Percentiles rank a stretch among this genome's conserved stretches.
phyloP scores from a whole-genome alignment of 805 yeast species.

The Wickerhamiella domercqiae region DNA sequence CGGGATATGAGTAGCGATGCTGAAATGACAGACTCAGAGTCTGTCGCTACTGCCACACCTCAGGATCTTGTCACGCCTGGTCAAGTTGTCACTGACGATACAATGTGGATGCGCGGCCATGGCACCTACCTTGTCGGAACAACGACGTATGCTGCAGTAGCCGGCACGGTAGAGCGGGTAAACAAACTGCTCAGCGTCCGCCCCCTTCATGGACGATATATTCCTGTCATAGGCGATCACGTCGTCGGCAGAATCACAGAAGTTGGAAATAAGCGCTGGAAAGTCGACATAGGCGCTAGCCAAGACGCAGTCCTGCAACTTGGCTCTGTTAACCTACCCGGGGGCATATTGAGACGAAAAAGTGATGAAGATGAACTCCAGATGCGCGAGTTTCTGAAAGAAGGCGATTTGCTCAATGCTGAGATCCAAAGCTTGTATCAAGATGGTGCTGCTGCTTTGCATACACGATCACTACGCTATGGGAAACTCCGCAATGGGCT shows the following conservation, averaged over 20 bases:
- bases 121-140: constrained; percentile 66
- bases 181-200: constrained; percentile 73
- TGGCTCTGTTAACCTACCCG: constrained; percentile 93
- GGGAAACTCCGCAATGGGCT: constrained; percentile 91
- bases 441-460: constrained; percentile 87
- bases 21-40: no score
- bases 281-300: constrained; percentile 89
- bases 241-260: constrained; percentile 86
- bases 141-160: constrained; percentile 76
- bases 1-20: no score
- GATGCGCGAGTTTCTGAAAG: constrained; percentile 87
- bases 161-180: constrained; percentile 76
- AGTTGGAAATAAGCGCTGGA: constrained; percentile 90
- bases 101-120: constrained; percentile 97
- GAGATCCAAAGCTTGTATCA: constrained; percentile 83
- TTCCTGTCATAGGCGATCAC: constrained; percentile 95
- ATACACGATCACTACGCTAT: constrained; percentile 86
- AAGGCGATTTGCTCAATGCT: constrained; percentile 89
- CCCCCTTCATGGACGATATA: constrained; percentile 75
- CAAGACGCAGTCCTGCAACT: constrained; percentile 85
- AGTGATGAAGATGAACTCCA: constrained; percentile 91
- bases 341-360: constrained; percentile 88
- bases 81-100: constrained; percentile 87
- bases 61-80: constrained; percentile 95
- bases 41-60: no score